Conservation (phyloP, 164 flowering plant species). For the Liriodendron chinense region DNA sequence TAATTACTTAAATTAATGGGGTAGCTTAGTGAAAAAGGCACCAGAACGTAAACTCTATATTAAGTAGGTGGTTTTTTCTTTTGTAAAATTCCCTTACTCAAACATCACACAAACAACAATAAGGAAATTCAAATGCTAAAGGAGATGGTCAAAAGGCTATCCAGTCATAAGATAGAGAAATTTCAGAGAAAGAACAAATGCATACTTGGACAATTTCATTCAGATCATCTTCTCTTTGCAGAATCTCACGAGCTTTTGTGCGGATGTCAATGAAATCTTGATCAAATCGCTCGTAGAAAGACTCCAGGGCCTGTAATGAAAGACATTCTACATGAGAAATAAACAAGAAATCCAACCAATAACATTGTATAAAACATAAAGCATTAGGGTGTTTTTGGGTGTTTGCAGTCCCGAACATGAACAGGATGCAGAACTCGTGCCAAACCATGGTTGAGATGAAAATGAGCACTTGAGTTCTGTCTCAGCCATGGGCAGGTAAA, state of each 20-base stretch:
- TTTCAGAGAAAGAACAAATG: slow-evolving; percentile 3
- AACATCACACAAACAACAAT: background rate
- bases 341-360: background rate
- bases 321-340: background rate
- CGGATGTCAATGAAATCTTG: slow-evolving; percentile 89
- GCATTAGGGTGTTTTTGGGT: too few relatives aligned
- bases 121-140: background rate
- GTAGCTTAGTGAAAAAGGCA: too few relatives aligned
- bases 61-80: too few relatives aligned
- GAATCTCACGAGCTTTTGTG: slow-evolving; percentile 98
- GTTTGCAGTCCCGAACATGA: background rate
- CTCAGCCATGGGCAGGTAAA: background rate
- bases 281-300: slow-evolving; percentile 92
- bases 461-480: background rate
- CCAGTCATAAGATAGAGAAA: slow-evolving; percentile 1
- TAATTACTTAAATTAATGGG: too few relatives aligned
- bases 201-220: slow-evolving; percentile 98
- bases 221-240: slow-evolving; percentile 96
- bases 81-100: background rate
- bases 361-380: too few relatives aligned
- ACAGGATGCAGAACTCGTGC: background rate
- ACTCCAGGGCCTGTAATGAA: slow-evolving; percentile 71
- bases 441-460: background rate
- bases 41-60: too few relatives aligned
- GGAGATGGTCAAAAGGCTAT: background rate